A percentile compares a stretch with the other conserved stretches of the same genome.
Conservation (phyloP, 495 filamentous ascomycete species). For the Daldinia loculata region DNA sequence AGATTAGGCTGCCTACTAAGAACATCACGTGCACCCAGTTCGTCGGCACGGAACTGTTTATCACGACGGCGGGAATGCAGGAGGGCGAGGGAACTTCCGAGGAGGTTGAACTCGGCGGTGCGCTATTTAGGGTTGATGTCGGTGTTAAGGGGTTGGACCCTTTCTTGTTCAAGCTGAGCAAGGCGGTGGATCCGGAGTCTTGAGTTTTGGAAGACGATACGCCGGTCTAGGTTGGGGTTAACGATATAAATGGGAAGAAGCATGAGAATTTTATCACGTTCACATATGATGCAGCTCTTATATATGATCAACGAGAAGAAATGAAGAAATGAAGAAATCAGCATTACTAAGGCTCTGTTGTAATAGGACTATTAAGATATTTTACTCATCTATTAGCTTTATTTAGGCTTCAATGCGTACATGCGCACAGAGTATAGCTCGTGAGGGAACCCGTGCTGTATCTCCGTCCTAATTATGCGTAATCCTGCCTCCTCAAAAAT, state of each 20-base stretch:
- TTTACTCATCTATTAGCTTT: constrained; percentile 17
- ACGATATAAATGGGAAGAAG: not conserved
- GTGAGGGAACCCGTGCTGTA: constrained; percentile 78
- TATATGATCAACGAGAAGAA: not conserved
- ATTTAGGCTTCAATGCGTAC: constrained; percentile 66
- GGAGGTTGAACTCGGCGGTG: constrained; percentile 70
- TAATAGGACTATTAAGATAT: not conserved
- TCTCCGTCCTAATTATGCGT: constrained; percentile 70
- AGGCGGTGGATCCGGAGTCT: constrained; percentile 1
- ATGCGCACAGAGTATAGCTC: constrained; percentile 73
- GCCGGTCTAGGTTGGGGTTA: not conserved
- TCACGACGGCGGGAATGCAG: constrained; percentile 72
- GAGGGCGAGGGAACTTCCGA: constrained; percentile 64
- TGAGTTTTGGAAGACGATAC: not conserved
- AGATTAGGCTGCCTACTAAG: constrained; percentile 72
- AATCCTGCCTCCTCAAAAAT: constrained; percentile 77
- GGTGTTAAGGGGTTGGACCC: constrained; percentile 66
- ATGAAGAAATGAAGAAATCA: not conserved
- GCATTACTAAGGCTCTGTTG: not conserved
- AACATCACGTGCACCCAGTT: constrained; percentile 77
- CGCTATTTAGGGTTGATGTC: constrained; percentile 73
- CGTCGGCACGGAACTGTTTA: constrained; percentile 76
- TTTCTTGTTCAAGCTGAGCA: constrained; percentile 62
- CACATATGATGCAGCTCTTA: not conserved
- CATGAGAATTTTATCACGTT: not conserved